Conservation (phyloP, 352 stramenopile species). For the Phytophthora pluvialis region DNA sequence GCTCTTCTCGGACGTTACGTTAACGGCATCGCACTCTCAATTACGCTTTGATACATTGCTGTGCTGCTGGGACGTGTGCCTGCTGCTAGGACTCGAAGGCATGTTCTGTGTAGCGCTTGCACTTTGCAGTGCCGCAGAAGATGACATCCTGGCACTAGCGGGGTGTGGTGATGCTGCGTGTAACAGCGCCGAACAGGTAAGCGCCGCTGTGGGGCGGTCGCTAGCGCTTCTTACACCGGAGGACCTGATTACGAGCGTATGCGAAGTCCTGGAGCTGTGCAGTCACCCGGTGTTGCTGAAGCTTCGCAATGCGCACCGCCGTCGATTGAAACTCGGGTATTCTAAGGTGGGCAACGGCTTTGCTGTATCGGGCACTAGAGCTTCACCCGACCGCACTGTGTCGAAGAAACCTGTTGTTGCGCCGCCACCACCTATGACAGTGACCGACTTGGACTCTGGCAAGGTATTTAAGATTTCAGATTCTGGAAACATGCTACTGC, state of each 20-base stretch:
- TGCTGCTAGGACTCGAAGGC: conserved; percentile 81
- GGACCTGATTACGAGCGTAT: conserved; percentile 78
- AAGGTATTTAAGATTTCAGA: conserved; percentile 75
- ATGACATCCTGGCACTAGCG: conserved; percentile 53
- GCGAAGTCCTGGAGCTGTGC: conserved; percentile 81
- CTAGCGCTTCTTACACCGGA: conserved; percentile 56
- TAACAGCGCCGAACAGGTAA: conserved; percentile 69
- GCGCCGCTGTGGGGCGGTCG: conserved; percentile 59
- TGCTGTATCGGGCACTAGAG: background rate
- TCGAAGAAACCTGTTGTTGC: conserved; percentile 6
- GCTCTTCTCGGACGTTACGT: conserved; percentile 84
- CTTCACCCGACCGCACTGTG: conserved; percentile 5
- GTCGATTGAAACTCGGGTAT: conserved; percentile 62
- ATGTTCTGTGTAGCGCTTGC: conserved; percentile 80
- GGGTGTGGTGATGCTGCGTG: conserved; percentile 24
- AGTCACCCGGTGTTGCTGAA: conserved; percentile 79
- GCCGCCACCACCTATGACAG: conserved; percentile 49
- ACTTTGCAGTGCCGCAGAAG: conserved; percentile 69
- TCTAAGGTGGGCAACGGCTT: conserved; percentile 37
- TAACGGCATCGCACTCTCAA: conserved; percentile 77
- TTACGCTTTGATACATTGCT: conserved; percentile 79
- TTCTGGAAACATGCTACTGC: conserved; percentile 66
- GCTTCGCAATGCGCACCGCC: conserved; percentile 76
- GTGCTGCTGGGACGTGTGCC: conserved; percentile 80
- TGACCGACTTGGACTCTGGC: conserved; percentile 74